Percentiles rank a stretch among this genome's conserved stretches.
These are phyloP conservation scores for Ophiostoma novo-ulmi DNA, from an alignment of 2,329 filamentous ascomycete species.

Conservation along the genomic window DNA sequence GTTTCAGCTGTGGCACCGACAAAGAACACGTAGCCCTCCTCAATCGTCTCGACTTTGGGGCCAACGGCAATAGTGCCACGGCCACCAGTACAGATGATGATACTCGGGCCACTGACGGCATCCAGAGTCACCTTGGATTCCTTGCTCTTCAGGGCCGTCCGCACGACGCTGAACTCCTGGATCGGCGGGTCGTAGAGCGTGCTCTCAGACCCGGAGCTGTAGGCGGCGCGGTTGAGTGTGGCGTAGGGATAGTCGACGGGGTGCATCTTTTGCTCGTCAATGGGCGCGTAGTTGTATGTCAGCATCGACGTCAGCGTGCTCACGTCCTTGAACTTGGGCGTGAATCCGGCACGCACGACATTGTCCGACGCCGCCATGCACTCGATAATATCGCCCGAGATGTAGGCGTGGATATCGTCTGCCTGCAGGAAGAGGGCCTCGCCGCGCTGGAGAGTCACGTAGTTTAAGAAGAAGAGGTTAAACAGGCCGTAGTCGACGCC, in stretches of 20 bases:
- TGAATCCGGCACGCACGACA: constrained; percentile 93
- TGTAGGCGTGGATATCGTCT: constrained; percentile 95
- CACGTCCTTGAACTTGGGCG: constrained; percentile 97
- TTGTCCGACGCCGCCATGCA: constrained; percentile 99
- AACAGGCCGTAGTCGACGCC: constrained; percentile 88
- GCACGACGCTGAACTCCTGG: constrained; percentile 88
- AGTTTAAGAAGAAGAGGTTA: constrained; percentile 96
- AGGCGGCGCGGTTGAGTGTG: constrained; percentile 73
- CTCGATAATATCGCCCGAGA: constrained; percentile 91
- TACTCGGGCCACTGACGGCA: constrained; percentile 78
- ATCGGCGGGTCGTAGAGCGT: constrained; percentile 91
- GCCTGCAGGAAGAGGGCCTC: constrained; percentile 95
- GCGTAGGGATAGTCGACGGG: constrained; percentile 81
- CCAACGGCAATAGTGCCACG: constrained; percentile 81
- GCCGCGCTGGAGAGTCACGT: constrained; percentile 77
- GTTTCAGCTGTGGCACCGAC: constrained; percentile 84
- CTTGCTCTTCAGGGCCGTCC: constrained; percentile 64
- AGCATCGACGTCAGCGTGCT: constrained; percentile 82
- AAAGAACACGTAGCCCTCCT: constrained; percentile 71
- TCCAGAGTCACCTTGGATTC: constrained; percentile 86
- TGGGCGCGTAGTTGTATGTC: constrained; percentile 92
- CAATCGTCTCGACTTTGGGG: constrained; percentile 68
- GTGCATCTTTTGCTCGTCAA: constrained; percentile 88
- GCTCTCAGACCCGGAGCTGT: constrained; percentile 67
- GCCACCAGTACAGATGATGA: constrained; percentile 84